Conservation (phyloP, 257 asterid species). For the Solanum infundibuliforme region DNA sequence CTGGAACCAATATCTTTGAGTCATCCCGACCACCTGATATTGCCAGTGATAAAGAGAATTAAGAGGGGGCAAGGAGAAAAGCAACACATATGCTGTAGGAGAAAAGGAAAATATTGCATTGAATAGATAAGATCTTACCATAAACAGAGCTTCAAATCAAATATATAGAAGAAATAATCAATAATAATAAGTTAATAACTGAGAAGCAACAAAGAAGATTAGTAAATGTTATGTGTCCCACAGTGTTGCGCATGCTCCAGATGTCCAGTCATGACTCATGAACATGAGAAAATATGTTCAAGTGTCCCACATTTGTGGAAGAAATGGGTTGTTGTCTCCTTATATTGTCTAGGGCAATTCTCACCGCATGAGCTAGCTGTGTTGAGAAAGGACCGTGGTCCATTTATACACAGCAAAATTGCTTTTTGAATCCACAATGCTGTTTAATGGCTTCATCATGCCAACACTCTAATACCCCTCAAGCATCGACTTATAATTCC, state of each 20-base stretch:
- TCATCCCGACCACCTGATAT: conserved; percentile 92
- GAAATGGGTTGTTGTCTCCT: not conserved
- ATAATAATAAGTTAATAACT: not conserved
- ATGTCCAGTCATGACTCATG: not conserved
- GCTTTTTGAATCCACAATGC: not conserved
- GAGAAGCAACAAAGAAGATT: not conserved
- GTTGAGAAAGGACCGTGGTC: not conserved
- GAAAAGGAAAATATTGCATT: not conserved
- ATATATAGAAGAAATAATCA: not conserved
- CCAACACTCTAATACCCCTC: not conserved
- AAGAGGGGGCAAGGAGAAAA: not conserved
- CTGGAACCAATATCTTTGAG: conserved; percentile 62
- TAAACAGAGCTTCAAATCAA: not conserved
- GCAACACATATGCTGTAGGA: not conserved
- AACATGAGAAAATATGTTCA: not conserved
- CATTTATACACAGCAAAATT: not conserved
- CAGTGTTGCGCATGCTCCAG: not conserved
- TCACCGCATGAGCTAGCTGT: not conserved
- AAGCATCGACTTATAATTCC: not conserved
- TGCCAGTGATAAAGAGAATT: not conserved
- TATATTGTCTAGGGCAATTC: not conserved
- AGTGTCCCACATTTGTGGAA: not conserved
- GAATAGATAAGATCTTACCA: not conserved
- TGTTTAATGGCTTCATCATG: not conserved
- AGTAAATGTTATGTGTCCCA: not conserved